Conservation (phyloP, 106 monocot genomes). For the Dendrobium chrysotoxum region DNA sequence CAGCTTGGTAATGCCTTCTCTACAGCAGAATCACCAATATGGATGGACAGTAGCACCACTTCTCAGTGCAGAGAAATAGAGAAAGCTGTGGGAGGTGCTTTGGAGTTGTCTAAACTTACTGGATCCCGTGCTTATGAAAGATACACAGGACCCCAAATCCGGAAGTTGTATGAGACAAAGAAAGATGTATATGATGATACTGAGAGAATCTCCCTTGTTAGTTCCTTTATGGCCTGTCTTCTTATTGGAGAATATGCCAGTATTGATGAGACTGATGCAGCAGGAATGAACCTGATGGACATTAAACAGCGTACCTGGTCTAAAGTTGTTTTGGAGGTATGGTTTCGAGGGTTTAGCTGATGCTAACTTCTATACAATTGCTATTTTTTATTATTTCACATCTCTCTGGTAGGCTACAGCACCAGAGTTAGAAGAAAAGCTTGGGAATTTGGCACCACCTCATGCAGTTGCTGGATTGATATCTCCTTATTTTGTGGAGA, state of each 20-base stretch:
- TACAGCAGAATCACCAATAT: slow-evolving; percentile 68
- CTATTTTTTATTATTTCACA: background rate
- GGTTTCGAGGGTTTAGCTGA: background rate
- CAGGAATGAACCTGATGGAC: slow-evolving; percentile 99
- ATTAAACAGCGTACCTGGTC: slow-evolving; percentile 66
- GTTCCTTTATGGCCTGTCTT: slow-evolving; percentile 90
- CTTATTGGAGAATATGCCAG: slow-evolving; percentile 67
- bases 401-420: slow-evolving; percentile 62
- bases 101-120: slow-evolving; percentile 75
- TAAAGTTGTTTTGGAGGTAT: slow-evolving; percentile 68
- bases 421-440: slow-evolving; percentile 80
- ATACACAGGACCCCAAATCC: slow-evolving; percentile 85
- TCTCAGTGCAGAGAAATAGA: slow-evolving; percentile 90
- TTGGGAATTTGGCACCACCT: slow-evolving; percentile 80
- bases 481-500: slow-evolving; percentile 79
- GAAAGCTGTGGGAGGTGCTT: slow-evolving; percentile 66
- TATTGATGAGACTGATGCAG: slow-evolving; percentile 91
- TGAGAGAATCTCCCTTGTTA: slow-evolving; percentile 94
- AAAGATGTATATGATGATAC: slow-evolving; percentile 62
- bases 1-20: slow-evolving; percentile 79
- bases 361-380: background rate
- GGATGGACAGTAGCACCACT: slow-evolving; percentile 97
- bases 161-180: slow-evolving; percentile 58
- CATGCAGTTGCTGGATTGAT: slow-evolving; percentile 79
- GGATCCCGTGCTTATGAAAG: slow-evolving; percentile 89